phyloP scores from a whole-genome alignment of 352 stramenopile genomes.

The Phytophthora sansomeana region DNA sequence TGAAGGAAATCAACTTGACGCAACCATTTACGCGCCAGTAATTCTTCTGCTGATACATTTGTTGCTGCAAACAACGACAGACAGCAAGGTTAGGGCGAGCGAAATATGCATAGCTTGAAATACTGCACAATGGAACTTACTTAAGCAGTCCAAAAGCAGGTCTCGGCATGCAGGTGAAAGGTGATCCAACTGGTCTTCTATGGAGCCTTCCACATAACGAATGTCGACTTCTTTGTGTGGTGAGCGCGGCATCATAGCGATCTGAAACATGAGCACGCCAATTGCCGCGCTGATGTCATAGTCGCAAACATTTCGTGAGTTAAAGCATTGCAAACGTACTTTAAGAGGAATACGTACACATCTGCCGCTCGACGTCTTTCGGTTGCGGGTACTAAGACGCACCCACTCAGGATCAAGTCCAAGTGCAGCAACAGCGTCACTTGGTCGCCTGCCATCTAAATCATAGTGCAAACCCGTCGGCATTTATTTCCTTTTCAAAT shows the following conservation, averaged over 20 bases:
- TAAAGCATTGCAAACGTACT: background rate
- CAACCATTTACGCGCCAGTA: conserved; percentile 63
- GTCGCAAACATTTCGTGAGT: background rate
- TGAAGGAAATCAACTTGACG: conserved; percentile 67
- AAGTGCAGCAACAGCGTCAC: conserved; percentile 55
- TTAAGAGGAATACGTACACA: conserved; percentile 41
- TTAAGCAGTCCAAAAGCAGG: conserved; percentile 59
- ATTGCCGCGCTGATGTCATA: conserved; percentile 45
- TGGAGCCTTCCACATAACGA: conserved; percentile 42
- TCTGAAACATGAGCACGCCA: conserved; percentile 69
- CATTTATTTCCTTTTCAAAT: background rate
- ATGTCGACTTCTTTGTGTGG: conserved; percentile 36
- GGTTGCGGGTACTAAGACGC: conserved; percentile 51
- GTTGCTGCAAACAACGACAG: conserved; percentile 25
- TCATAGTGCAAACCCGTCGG: conserved; percentile 18
- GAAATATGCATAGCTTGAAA: background rate
- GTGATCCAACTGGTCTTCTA: conserved; percentile 62
- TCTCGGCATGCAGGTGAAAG: conserved; percentile 51
- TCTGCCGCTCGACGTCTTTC: conserved; percentile 48
- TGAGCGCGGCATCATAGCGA: conserved; percentile 55
- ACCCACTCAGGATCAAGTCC: conserved; percentile 57
- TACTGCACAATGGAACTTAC: conserved; percentile 33
- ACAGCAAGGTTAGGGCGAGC: conserved; percentile 3
- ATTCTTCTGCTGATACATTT: conserved; percentile 46
- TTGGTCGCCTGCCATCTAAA: conserved; percentile 47